These are phyloP conservation scores for Fraxinus angustifolia DNA, from an alignment of 305 asterid species.

Conservation along the genomic window DNA sequence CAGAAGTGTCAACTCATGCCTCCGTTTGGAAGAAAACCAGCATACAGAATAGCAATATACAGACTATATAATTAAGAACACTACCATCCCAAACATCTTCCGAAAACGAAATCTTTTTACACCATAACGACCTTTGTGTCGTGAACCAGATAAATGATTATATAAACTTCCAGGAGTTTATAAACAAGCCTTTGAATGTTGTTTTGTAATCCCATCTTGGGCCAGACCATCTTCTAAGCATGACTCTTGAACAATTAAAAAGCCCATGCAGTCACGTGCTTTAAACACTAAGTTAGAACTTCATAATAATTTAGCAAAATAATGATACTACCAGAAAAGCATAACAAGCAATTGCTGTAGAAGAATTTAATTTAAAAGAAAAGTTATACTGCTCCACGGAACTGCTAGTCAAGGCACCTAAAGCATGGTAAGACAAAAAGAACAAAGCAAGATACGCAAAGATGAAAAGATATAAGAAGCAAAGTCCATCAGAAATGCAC, in stretches of 20 bases:
- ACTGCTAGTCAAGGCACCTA: conserved; percentile 6
- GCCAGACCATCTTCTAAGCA: not conserved
- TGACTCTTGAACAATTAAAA: not conserved
- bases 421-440: conserved; percentile 8
- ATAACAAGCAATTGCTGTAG: conserved; percentile 7
- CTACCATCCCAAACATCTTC: not conserved
- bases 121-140: not conserved
- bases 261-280: not conserved
- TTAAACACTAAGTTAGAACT: conserved; percentile 1
- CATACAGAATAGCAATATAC: not conserved
- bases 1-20: not conserved
- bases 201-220: not conserved
- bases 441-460: not conserved
- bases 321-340: conserved; percentile 11
- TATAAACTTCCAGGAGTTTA: not conserved
- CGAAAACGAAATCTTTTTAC: not conserved
- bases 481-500: conserved; percentile 34
- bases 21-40: not conserved
- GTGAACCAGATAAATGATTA: not conserved
- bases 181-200: not conserved
- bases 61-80: not conserved
- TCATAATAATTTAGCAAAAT: not conserved
- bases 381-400: conserved; percentile 10
- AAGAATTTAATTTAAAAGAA: not conserved
- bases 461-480: not conserved